Evolutionary conservation across 306 rosid genomes (phyloP).

Genomic region (Prunus campanulata): DNA sequence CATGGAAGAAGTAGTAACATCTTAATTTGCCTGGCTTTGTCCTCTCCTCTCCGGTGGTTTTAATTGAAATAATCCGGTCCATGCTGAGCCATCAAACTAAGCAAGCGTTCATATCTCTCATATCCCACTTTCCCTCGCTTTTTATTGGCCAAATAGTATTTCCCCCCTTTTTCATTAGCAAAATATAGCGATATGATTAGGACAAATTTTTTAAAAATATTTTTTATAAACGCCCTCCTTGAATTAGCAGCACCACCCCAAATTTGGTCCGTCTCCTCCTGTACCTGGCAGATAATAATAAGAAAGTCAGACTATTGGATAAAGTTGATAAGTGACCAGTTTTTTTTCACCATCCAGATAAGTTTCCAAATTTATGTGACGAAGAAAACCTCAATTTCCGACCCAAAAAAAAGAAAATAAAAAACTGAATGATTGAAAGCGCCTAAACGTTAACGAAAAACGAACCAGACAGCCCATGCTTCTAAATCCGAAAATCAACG

Average conservation of each 20-base stretch:
- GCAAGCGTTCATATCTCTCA: no score
- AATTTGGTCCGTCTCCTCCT: not conserved
- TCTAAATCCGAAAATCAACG: conserved; percentile 20
- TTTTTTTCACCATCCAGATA: not conserved
- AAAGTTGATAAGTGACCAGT: not conserved
- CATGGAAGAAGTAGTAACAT: not conserved
- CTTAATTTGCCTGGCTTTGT: not conserved
- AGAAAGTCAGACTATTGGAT: not conserved
- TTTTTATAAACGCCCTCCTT: no score
- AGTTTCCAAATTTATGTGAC: conserved; percentile 6
- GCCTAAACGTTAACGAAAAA: not conserved
- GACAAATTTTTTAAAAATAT: no score
- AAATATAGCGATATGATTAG: no score
- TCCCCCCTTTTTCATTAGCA: no score
- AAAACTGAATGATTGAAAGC: not conserved
- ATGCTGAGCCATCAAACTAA: no score
- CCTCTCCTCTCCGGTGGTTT: no score
- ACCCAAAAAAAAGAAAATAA: not conserved
- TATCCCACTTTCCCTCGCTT: no score
- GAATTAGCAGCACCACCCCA: not conserved
- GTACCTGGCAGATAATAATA: conserved; percentile 5
- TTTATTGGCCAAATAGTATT: no score
- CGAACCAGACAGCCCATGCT: not conserved
- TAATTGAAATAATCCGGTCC: no score
- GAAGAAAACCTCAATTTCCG: not conserved